Percentiles rank a stretch among this genome's conserved stretches.
Conservation (phyloP, 2,329 filamentous ascomycete genomes). For the Ophiostoma ulmi region DNA sequence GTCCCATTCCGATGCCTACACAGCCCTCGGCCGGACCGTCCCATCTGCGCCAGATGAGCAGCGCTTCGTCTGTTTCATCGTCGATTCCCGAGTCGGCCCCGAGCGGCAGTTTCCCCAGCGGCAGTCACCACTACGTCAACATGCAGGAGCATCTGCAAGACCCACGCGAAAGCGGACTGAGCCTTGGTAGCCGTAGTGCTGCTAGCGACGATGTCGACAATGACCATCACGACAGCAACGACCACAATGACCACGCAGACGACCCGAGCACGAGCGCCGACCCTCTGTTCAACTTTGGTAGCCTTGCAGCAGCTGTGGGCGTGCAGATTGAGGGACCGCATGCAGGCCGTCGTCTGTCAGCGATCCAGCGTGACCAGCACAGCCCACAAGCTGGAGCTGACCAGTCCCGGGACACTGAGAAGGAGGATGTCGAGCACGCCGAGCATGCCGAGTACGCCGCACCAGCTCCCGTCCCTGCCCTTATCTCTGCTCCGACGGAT, state of each 20-base stretch:
- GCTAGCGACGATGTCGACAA: slow-evolving; percentile 31
- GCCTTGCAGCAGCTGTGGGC: slow-evolving; percentile 77
- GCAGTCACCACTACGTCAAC: slow-evolving; percentile 36
- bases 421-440: slow-evolving; percentile 24
- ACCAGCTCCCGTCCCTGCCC: background rate
- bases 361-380: slow-evolving; percentile 31
- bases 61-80: slow-evolving; percentile 76
- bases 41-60: slow-evolving; percentile 77
- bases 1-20: slow-evolving; percentile 42
- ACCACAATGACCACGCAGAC: slow-evolving; percentile 44
- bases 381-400: slow-evolving; percentile 7
- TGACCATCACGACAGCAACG: slow-evolving; percentile 24
- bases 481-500: background rate
- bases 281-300: slow-evolving; percentile 87
- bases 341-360: slow-evolving; percentile 34
- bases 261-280: slow-evolving; percentile 52
- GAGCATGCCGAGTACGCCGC: slow-evolving; percentile 37
- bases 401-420: background rate
- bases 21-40: slow-evolving; percentile 58
- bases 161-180: slow-evolving; percentile 52
- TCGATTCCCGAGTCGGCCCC: slow-evolving; percentile 61
- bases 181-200: slow-evolving; percentile 37
- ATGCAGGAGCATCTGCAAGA: slow-evolving; percentile 38
- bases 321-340: slow-evolving; percentile 51
- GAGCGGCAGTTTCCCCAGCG: slow-evolving; percentile 33